Percentiles rank a stretch among this genome's conserved stretches.
phyloP scores from a whole-genome alignment of 805 yeast species.

The Candida jianshihensis region DNA sequence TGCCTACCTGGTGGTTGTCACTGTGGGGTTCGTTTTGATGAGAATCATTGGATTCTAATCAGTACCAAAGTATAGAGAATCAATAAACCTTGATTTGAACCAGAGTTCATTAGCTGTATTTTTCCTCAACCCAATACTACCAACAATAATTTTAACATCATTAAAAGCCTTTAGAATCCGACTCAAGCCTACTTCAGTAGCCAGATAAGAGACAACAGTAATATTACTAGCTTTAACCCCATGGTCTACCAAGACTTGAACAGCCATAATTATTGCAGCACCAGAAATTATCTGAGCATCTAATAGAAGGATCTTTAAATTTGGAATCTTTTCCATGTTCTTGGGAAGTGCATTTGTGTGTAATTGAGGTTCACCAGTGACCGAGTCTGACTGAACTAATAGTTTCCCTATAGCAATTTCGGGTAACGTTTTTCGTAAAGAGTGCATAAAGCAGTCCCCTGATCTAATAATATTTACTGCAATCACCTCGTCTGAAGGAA shows the following conservation, averaged over 20 bases:
- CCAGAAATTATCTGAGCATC: slow-evolving; percentile 91
- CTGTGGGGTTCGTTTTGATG: slow-evolving; percentile 78
- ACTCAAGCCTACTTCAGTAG: slow-evolving; percentile 73
- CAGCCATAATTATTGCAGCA: slow-evolving; percentile 92
- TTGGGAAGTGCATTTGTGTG: slow-evolving; percentile 74
- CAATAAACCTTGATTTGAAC: slow-evolving; percentile 65
- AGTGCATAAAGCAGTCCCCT: slow-evolving; percentile 86
- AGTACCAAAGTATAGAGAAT: slow-evolving; percentile 74
- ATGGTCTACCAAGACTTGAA: slow-evolving; percentile 80
- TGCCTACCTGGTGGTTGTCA: slow-evolving; percentile 64
- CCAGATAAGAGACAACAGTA: slow-evolving; percentile 60
- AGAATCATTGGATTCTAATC: slow-evolving; percentile 41
- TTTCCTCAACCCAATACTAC: slow-evolving; percentile 46
- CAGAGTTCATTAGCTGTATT: slow-evolving; percentile 47
- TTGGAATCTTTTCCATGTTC: slow-evolving; percentile 14
- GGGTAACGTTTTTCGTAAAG: slow-evolving; percentile 71
- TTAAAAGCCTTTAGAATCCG: slow-evolving; percentile 66
- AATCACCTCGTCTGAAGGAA: slow-evolving; percentile 40
- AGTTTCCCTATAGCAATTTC: slow-evolving; percentile 76
- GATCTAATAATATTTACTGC: slow-evolving; percentile 82
- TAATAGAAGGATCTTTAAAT: slow-evolving; percentile 51
- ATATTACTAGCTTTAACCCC: slow-evolving; percentile 57
- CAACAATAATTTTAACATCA: slow-evolving; percentile 60
- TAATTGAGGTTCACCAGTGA: slow-evolving; percentile 90
- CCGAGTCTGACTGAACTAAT: slow-evolving; percentile 78